Evolutionary conservation across 495 filamentous ascomycete species (phyloP).

Genomic region (Evernia prunastri): DNA sequence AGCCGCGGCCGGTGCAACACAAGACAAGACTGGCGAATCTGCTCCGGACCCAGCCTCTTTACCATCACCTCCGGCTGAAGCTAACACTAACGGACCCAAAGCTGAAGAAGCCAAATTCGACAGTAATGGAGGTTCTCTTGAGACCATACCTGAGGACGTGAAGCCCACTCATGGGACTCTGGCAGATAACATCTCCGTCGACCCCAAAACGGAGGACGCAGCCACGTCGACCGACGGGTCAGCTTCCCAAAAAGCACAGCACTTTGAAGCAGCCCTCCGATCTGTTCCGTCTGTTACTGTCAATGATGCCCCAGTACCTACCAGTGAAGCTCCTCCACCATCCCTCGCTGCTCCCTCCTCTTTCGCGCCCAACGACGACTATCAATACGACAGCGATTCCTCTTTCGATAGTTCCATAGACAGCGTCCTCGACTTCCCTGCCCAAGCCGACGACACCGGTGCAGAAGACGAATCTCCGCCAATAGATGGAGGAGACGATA

Average conservation of each 20-base stretch:
- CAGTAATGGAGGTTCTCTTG: slow-evolving; percentile 9
- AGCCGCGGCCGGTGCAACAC: slow-evolving; percentile 6
- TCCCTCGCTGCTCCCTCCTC: slow-evolving; percentile 14
- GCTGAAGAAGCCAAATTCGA: background rate
- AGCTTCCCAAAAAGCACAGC: background rate
- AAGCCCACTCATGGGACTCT: background rate
- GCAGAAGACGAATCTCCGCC: slow-evolving; percentile 21
- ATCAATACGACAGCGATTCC: slow-evolving; percentile 29
- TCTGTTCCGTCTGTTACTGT: slow-evolving; percentile 20
- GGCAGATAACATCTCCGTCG: background rate
- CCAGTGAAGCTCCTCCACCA: background rate
- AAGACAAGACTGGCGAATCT: slow-evolving; percentile 12
- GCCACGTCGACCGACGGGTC: background rate
- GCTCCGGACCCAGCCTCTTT: slow-evolving; percentile 10
- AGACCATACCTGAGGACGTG: background rate
- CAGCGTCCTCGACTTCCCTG: slow-evolving; percentile 29
- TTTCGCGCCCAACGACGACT: slow-evolving; percentile 19
- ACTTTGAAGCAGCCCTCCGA: slow-evolving; percentile 8
- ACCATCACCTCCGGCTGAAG: slow-evolving; percentile 14
- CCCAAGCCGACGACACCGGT: slow-evolving; percentile 34
- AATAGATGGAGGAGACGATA: slow-evolving; percentile 20
- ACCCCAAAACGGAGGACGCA: background rate
- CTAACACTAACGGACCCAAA: too few relatives aligned
- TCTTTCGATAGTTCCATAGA: slow-evolving; percentile 27
- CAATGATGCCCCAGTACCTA: slow-evolving; percentile 11